These are phyloP conservation scores for Lavandula angustifolia DNA, from an alignment of 257 asterid genomes.

Conservation along the genomic window DNA sequence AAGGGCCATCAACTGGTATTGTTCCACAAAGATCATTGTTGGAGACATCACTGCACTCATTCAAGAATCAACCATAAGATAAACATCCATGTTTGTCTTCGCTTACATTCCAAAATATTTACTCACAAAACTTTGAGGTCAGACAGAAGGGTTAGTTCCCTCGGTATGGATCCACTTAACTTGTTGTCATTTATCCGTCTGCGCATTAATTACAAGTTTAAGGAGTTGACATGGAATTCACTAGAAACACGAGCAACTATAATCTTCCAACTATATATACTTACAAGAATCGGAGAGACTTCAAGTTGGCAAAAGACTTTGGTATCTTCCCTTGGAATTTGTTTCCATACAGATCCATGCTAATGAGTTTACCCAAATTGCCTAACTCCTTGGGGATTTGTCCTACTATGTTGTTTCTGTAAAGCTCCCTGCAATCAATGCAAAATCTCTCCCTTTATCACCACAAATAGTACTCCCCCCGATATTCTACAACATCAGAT, in stretches of 20 bases:
- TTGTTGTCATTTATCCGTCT: slow-evolving; percentile 78
- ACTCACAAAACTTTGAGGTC: slow-evolving; percentile 80
- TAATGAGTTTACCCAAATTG: slow-evolving; percentile 58
- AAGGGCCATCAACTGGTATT: slow-evolving; percentile 87
- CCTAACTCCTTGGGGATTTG: slow-evolving; percentile 80
- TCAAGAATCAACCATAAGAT: slow-evolving; percentile 17
- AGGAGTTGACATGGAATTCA: slow-evolving; percentile 3
- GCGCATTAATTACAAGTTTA: slow-evolving; percentile 19
- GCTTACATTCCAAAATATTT: not conserved
- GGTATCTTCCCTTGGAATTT: slow-evolving; percentile 68
- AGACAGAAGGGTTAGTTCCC: slow-evolving; percentile 75
- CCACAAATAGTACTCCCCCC: not conserved
- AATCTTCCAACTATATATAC: slow-evolving; percentile 31
- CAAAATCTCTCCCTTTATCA: slow-evolving; percentile 21
- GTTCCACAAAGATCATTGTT: slow-evolving; percentile 85
- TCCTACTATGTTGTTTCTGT: slow-evolving; percentile 60
- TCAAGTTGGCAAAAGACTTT: slow-evolving; percentile 61
- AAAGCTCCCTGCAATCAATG: slow-evolving; percentile 68
- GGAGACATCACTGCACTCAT: slow-evolving; percentile 72
- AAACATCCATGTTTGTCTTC: too few species aligned
- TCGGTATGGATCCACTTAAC: slow-evolving; percentile 79
- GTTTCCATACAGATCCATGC: slow-evolving; percentile 86
- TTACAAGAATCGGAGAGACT: slow-evolving; percentile 76
- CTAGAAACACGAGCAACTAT: not conserved
- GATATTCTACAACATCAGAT: not conserved